These are phyloP conservation scores for Hydnum rufescens DNA, from an alignment of 768 basidiomycete genomes.

Conservation along the genomic window DNA sequence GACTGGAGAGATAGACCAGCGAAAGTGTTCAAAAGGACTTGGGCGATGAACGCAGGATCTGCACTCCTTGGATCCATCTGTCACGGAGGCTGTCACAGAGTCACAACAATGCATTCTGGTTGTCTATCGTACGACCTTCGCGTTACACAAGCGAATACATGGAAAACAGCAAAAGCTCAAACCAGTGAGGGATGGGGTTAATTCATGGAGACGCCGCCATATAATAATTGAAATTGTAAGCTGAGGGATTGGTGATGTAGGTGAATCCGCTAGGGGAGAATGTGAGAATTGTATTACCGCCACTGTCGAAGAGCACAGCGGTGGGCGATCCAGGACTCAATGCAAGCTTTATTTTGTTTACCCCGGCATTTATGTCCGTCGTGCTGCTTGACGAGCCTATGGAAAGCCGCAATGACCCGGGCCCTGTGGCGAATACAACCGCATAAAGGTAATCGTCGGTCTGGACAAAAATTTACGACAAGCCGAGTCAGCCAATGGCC, in stretches of 20 bases:
- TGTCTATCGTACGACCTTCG: too few species aligned
- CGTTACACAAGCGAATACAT: too few species aligned
- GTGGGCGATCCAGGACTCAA: constrained; percentile 30
- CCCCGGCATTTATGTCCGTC: constrained; percentile 34
- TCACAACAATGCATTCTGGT: too few species aligned
- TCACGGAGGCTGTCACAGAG: too few species aligned
- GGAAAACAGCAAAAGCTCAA: too few species aligned
- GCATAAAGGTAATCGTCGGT: constrained; percentile 47
- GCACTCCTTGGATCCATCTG: too few species aligned
- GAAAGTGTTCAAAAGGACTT: too few species aligned
- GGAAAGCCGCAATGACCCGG: constrained; percentile 36
- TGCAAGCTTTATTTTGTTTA: constrained; percentile 39
- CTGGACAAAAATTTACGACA: constrained; percentile 17
- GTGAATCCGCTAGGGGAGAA: constrained; percentile 31
- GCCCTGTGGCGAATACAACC: constrained; percentile 37
- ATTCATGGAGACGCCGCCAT: background rate
- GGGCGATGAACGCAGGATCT: too few species aligned
- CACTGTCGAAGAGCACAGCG: constrained; percentile 17
- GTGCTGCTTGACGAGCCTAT: constrained; percentile 27
- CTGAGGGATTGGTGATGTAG: constrained; percentile 32
- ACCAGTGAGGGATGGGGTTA: too few species aligned
- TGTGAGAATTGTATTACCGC: background rate
- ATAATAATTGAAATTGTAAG: constrained; percentile 43
- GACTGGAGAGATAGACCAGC: too few species aligned
- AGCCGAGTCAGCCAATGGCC: too few species aligned